Conservation (phyloP, 2,329 filamentous ascomycete species). For the Parastagonospora avenae region DNA sequence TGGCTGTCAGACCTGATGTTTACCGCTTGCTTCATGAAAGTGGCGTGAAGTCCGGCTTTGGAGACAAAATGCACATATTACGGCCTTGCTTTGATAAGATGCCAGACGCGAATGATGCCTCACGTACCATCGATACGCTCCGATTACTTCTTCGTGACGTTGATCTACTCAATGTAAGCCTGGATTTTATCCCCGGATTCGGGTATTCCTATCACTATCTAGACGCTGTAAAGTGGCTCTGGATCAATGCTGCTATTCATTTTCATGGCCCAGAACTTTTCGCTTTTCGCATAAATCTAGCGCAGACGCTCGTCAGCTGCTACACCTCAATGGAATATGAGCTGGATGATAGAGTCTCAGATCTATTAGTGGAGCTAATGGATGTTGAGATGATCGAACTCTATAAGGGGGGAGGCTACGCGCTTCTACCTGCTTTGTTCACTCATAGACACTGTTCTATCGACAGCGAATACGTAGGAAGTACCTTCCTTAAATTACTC, state of each 20-base stretch:
- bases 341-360: neutral
- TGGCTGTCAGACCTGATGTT: neutral
- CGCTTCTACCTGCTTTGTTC: neutral
- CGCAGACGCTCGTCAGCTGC: neutral
- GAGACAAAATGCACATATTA: neutral
- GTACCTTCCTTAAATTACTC: neutral
- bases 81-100: neutral
- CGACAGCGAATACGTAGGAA: neutral
- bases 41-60: neutral
- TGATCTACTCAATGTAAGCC: neutral
- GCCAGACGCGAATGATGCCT: too few species aligned
- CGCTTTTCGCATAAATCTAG: neutral
- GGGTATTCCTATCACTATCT: neutral
- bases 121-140: neutral
- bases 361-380: neutral
- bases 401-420: neutral
- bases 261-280: neutral
- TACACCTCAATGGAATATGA: neutral
- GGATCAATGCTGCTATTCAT: neutral
- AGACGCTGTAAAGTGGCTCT: neutral
- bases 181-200: neutral
- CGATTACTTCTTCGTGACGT: neutral
- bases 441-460: neutral
- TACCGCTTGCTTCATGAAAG: conserved; percentile 1
- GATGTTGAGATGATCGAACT: neutral